These are phyloP conservation scores for Saitozyma podzolica DNA, from an alignment of 768 basidiomycete genomes.

Conservation along the genomic window DNA sequence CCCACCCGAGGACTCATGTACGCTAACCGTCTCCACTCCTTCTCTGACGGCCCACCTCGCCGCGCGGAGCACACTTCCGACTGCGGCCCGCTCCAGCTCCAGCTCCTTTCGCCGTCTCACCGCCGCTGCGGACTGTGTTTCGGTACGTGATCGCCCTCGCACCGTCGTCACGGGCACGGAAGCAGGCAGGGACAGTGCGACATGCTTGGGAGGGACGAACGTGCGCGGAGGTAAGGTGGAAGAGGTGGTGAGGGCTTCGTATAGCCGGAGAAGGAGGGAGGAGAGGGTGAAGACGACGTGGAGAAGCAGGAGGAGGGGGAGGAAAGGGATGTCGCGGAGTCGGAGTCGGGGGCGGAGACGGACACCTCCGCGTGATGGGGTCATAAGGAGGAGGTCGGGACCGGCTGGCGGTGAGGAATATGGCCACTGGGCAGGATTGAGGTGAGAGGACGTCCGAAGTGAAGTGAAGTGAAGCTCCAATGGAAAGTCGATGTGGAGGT, in stretches of 20 bases:
- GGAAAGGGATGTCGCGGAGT: slow-evolving; percentile 7
- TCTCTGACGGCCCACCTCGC: slow-evolving; percentile 11
- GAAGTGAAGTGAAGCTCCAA: no score
- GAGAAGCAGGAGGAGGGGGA: slow-evolving; percentile 18
- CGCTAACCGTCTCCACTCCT: slow-evolving; percentile 15
- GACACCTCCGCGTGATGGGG: no score
- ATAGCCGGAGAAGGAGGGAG: slow-evolving; percentile 16
- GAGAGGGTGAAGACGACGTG: slow-evolving; percentile 20
- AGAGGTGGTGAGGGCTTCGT: slow-evolving; percentile 10
- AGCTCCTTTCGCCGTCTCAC: not conserved
- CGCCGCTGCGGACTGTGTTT: not conserved
- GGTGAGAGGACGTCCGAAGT: no score
- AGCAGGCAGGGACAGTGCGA: slow-evolving; percentile 14
- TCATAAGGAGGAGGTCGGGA: no score
- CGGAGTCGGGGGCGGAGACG: not conserved
- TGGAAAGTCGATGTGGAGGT: no score
- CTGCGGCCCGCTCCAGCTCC: not conserved
- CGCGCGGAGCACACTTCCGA: slow-evolving; percentile 11
- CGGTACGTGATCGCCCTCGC: not conserved
- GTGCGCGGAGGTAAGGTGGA: not conserved
- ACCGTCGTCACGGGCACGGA: not conserved
- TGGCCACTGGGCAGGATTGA: no score
- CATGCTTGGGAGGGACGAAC: slow-evolving; percentile 14
- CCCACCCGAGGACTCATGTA: slow-evolving; percentile 17
- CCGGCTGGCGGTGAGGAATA: no score